Evolutionary conservation across 2,329 filamentous ascomycete genomes (phyloP).

Genomic region (Aspergillus sp.): DNA sequence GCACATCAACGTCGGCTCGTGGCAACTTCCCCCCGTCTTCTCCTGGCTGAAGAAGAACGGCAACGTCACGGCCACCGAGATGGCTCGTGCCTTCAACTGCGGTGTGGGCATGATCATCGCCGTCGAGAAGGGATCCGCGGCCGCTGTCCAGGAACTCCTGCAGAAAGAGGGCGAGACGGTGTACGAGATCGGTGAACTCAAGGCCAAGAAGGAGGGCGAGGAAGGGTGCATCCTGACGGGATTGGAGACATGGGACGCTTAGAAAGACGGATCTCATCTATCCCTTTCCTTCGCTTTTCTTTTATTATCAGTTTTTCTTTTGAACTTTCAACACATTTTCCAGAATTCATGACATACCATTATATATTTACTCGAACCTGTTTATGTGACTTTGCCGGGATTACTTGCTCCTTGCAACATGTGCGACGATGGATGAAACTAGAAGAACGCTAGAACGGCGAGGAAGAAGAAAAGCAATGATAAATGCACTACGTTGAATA

Average conservation of each 20-base stretch:
- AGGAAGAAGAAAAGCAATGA: background rate
- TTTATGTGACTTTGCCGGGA: slow-evolving; percentile 1
- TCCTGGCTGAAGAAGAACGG: slow-evolving; percentile 75
- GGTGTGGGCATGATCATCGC: slow-evolving; percentile 93
- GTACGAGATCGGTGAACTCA: slow-evolving; percentile 71
- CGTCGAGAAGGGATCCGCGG: slow-evolving; percentile 65
- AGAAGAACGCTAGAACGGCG: background rate
- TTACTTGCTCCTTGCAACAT: background rate
- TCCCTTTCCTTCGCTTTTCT: slow-evolving; percentile 8
- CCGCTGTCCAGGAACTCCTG: slow-evolving; percentile 60
- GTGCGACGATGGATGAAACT: slow-evolving; percentile 19
- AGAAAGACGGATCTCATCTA: slow-evolving; percentile 4
- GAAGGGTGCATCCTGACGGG: slow-evolving; percentile 65
- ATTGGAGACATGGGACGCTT: slow-evolving; percentile 49
- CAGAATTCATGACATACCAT: slow-evolving; percentile 4
- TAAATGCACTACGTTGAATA: slow-evolving; percentile 1
- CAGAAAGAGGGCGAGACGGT: slow-evolving; percentile 72
- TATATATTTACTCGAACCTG: background rate
- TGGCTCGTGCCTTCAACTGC: slow-evolving; percentile 91
- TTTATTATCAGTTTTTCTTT: slow-evolving; percentile 10
- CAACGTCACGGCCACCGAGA: slow-evolving; percentile 72
- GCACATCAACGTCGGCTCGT: slow-evolving; percentile 73
- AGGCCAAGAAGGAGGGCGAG: slow-evolving; percentile 52
- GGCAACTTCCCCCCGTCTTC: slow-evolving; percentile 77
- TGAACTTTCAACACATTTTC: slow-evolving; percentile 7